Base-by-base conservation (phyloP, 768 basidiomycete genomes). In the Mycena galericulata region DNA sequence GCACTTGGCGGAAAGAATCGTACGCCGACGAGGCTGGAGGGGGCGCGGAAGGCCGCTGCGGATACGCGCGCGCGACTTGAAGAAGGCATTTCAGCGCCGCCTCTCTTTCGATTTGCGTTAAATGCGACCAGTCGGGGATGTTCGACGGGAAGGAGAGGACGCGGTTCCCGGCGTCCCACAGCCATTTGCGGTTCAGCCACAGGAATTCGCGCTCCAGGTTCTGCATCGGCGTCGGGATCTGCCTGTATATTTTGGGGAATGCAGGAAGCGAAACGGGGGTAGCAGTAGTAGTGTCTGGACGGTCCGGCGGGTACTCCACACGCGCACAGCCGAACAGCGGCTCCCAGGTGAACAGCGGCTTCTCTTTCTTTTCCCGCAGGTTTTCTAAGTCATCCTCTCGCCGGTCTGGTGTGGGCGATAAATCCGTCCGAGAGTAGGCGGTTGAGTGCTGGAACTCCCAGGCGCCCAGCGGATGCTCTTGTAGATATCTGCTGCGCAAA, bases 81-180 rank as follows among this genome's bases (percentile, higher is more conserved):
- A 63, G 41, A 3, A 63, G 62, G 29, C 2, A 22, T 14, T 22
- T 17, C 10, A 54, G 62, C 1, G 62, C 62, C 18, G n/a, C 14
- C 9, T 32, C 41, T 36, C 36, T 45, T 15, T 45, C 62, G 30
- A 17, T 6, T 5, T 15, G 30, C 15, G 51, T 54, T 17, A 34
- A 8, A 54, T 45, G 41, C 22, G 2, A 24, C 51, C 51, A 63
- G 29, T 22, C 20, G n/a, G 49, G 3, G 22, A 63, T 63, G 41
- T 63, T 51, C 20, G 29, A 7, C 10, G 62, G 62, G 22, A 63
- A 63, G 11, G 62, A 17, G 40, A 63, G 51, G 3, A 54, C 50
- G 1, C 51, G 62, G 10, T 0, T 54, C 11, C 29, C 62, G 7
- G 62, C 51, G 20, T 43, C 62, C 62, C 62, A 63, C 2, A 63